Percentiles rank a stretch among this genome's conserved stretches.
Conservation (phyloP, 345 rosid genomes). For the Boechera divaricarpa region DNA sequence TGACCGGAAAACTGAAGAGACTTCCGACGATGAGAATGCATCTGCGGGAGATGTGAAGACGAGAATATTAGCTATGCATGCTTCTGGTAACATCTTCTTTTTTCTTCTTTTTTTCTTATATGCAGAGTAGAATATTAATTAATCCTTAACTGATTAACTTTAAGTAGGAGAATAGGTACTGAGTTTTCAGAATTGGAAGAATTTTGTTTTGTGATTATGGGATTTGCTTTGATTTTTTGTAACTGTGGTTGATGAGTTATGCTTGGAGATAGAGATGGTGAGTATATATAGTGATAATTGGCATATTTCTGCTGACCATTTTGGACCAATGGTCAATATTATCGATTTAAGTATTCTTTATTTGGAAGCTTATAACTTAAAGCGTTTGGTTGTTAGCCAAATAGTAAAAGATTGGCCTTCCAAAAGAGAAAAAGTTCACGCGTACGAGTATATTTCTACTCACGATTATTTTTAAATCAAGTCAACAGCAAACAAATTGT, state of each 20-base stretch:
- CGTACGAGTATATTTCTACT: background rate
- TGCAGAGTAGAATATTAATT: too few relatives aligned
- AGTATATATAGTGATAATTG: conserved; percentile 17
- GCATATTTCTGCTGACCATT: background rate
- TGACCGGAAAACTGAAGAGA: conserved; percentile 57
- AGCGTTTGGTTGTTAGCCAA: background rate
- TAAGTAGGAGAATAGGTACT: background rate
- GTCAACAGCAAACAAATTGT: too few relatives aligned
- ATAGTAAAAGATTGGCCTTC: background rate
- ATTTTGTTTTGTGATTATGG: background rate
- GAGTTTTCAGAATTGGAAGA: background rate
- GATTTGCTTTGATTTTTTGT: conserved; percentile 2
- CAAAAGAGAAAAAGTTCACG: conserved; percentile 3
- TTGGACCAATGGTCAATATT: conserved; percentile 32
- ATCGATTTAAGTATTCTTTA: background rate
- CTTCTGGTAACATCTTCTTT: conserved; percentile 58
- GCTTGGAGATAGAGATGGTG: conserved; percentile 17
- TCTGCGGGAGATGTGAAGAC: conserved; percentile 70
- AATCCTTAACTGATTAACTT: too few relatives aligned
- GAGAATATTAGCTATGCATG: conserved; percentile 58
- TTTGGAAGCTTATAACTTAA: background rate
- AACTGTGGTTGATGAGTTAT: background rate
- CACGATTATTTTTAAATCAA: too few relatives aligned
- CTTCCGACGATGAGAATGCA: conserved; percentile 51
- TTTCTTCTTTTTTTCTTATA: background rate